Evolutionary conservation across 2,329 filamentous ascomycete species (phyloP), one percentile per base, ranked within the genome.

Genomic region (Phaeosphaeria sp.): DNA sequence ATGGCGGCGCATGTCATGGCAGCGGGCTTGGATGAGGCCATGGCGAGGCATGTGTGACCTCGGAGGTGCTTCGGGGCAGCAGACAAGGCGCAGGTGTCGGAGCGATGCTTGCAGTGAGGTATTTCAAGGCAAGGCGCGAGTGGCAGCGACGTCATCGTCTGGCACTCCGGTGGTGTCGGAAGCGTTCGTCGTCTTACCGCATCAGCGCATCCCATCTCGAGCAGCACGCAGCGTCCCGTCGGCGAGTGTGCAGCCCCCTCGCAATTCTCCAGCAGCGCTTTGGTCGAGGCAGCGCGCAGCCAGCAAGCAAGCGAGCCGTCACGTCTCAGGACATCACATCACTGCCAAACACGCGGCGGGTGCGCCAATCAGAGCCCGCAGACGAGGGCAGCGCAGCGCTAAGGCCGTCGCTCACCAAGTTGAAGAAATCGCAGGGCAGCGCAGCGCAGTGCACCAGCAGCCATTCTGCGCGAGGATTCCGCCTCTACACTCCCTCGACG

Each of bases 341-440:
- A 44, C 59, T 58, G 54, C 64, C 43, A 58, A 55, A 56, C 63
- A 61, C 64, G 60, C 58, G 41, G 48, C 56, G 49, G 47, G 25
- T 21, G 46, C 58, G 46, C 70, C 73, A 76, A 74, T 74, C 71
- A 75, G 60, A 36, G 58, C n/a, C n/a, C n/a, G n/a, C n/a, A 55
- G 51, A 39, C 41, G 39, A 55, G 13, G 70, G 68, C 63, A 63
- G 66, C 62, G 66, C 66, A 75, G 72, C 69, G 72, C 72, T 73
- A 73, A 71, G 72, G 59, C 67, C 55, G 65, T 66, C 60, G 41
- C 63, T 62, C 71, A 72, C 67, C 71, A 73, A 71, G 30, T 74
- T 72, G 70, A 73, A 69, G 68, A 72, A 72, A 70, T 71, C 69
- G 65, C 68, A 59, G 66, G 59, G 64, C 64, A 66, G 60, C 69